These are phyloP conservation scores for Erodium maritimum DNA, from an alignment of 345 rosid species.

Conservation along the genomic window DNA sequence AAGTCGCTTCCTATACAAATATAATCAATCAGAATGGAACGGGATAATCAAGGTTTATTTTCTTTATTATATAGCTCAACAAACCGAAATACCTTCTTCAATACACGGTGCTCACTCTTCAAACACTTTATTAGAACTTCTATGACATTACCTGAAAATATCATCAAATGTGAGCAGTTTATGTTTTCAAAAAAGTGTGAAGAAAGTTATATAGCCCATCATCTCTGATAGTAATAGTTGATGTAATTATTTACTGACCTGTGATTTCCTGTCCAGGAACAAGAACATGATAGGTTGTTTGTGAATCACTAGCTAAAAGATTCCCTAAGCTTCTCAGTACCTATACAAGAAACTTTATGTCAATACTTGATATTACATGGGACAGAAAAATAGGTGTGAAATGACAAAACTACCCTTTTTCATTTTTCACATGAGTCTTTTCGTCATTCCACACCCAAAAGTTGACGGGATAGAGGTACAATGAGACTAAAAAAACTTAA, in stretches of 20 bases:
- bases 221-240: slow-evolving; percentile 8
- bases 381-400: slow-evolving; percentile 1
- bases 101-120: slow-evolving; percentile 80
- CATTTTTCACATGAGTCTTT: no score
- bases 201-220: slow-evolving; percentile 7
- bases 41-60: neutral
- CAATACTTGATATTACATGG: slow-evolving; percentile 9
- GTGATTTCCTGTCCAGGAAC: slow-evolving; percentile 52
- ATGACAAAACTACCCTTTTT: no score
- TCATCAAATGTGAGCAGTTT: slow-evolving; percentile 8
- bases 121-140: slow-evolving; percentile 69
- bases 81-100: slow-evolving; percentile 60
- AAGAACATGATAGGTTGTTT: slow-evolving; percentile 44
- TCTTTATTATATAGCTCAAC: neutral
- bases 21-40: slow-evolving; percentile 3
- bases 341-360: slow-evolving; percentile 24
- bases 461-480: no score
- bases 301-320: slow-evolving; percentile 80
- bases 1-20: slow-evolving; percentile 69
- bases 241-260: slow-evolving; percentile 36
- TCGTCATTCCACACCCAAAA: no score
- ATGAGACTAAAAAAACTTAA: no score
- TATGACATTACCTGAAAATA: slow-evolving; percentile 41
- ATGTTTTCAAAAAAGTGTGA: slow-evolving; percentile 7
- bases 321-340: slow-evolving; percentile 84